Percentiles rank a stretch among this genome's conserved stretches.
phyloP scores from a whole-genome alignment of 345 rosid genomes.

The Salix suchowensis region DNA sequence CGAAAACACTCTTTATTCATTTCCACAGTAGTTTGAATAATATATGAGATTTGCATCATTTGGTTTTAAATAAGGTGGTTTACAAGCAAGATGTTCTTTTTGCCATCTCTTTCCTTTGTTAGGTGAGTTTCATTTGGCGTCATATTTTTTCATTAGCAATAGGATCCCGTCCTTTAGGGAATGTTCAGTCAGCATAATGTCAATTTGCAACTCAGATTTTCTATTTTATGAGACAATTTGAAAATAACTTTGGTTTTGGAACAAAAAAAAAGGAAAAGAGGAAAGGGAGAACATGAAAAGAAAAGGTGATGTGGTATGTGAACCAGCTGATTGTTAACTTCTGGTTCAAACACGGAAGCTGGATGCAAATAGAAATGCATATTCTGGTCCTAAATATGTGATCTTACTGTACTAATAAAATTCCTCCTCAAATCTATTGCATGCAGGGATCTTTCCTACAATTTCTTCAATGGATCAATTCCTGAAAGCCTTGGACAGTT shows the following conservation, averaged over 20 bases:
- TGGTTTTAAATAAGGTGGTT: too few relatives aligned
- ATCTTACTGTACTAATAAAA: neutral
- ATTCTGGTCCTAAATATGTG: neutral
- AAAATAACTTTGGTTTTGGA: neutral
- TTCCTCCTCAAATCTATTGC: neutral
- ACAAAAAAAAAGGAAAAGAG: neutral
- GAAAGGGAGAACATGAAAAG: neutral
- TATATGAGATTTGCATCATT: too few relatives aligned
- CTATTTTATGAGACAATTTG: too few relatives aligned
- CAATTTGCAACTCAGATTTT: neutral
- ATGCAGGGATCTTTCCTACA: conserved; percentile 89
- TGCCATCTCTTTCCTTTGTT: neutral
- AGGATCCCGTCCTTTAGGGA: neutral
- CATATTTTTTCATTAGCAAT: neutral
- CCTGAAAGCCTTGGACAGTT: conserved; percentile 86
- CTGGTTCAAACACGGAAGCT: neutral
- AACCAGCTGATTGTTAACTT: neutral
- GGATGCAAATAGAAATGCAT: neutral
- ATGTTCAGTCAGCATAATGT: neutral
- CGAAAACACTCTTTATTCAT: too few relatives aligned
- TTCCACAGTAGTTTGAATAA: too few relatives aligned
- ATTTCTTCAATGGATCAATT: conserved; percentile 76
- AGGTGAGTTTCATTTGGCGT: neutral
- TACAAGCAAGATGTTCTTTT: neutral
- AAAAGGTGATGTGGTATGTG: neutral